Percentiles rank a stretch among this genome's conserved stretches.
Conservation (phyloP, 345 rosid species). For the Euphorbia pulcherrima region DNA sequence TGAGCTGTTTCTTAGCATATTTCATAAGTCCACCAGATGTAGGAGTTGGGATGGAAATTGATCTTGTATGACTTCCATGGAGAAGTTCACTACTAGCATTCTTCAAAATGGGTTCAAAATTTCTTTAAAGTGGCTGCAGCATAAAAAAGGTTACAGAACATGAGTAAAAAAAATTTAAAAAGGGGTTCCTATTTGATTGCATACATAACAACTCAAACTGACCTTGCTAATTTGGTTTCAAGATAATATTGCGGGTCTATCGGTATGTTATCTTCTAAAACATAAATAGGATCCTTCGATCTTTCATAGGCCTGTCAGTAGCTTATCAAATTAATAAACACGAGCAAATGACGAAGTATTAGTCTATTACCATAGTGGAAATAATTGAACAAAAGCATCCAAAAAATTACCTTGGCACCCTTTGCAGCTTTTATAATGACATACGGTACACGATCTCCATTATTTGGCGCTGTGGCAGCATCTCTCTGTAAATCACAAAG, state of each 20-base stretch:
- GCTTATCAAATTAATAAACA: background rate
- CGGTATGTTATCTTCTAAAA: slow-evolving; percentile 83
- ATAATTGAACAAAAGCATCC: background rate
- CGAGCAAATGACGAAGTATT: background rate
- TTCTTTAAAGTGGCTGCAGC: slow-evolving; percentile 82
- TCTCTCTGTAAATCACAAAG: slow-evolving; percentile 63
- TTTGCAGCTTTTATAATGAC: slow-evolving; percentile 88
- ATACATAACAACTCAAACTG: slow-evolving; percentile 17
- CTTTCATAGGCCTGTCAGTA: slow-evolving; percentile 72
- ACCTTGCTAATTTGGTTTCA: slow-evolving; percentile 97
- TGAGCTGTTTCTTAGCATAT: slow-evolving; percentile 80
- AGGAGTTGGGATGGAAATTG: slow-evolving; percentile 84
- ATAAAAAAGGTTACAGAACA: slow-evolving; percentile 16
- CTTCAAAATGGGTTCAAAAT: slow-evolving; percentile 93
- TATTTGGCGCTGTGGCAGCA: slow-evolving; percentile 96
- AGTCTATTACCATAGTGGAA: background rate
- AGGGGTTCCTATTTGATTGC: slow-evolving; percentile 3
- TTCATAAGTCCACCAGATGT: slow-evolving; percentile 90
- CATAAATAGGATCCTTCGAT: slow-evolving; percentile 96
- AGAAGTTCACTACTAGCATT: slow-evolving; percentile 93
- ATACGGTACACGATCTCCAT: slow-evolving; percentile 96
- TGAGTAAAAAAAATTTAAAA: background rate
- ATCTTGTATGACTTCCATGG: slow-evolving; percentile 85
- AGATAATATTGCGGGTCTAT: slow-evolving; percentile 91
- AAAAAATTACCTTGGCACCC: slow-evolving; percentile 82